These are phyloP conservation scores for Jaapia argillacea DNA, from an alignment of 768 basidiomycete genomes.

Conservation along the genomic window DNA sequence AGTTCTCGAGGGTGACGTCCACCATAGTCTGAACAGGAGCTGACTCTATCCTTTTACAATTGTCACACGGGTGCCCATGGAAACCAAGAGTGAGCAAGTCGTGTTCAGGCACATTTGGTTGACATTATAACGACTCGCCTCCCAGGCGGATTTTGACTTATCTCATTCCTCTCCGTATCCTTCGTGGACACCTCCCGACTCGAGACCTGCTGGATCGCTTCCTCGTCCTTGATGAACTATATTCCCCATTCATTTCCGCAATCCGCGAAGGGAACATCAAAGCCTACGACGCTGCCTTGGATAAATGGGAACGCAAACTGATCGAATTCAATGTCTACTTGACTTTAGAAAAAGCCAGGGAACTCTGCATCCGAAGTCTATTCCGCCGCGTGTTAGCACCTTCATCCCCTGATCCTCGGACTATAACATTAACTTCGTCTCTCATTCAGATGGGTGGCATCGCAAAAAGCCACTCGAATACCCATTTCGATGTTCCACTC, in stretches of 20 bases:
- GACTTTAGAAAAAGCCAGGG: constrained; percentile 79
- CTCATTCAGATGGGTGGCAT: constrained; percentile 63
- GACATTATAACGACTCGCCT: constrained; percentile 4
- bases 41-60: constrained; percentile 78
- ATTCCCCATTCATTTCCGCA: constrained; percentile 71
- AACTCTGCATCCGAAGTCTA: constrained; percentile 74
- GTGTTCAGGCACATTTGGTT: not conserved
- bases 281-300: constrained; percentile 73
- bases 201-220: constrained; percentile 58
- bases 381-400: constrained; percentile 65
- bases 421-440: not conserved
- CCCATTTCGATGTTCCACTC: constrained; percentile 73
- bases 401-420: constrained; percentile 1
- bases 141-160: constrained; percentile 82
- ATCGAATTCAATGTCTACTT: constrained; percentile 85
- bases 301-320: constrained; percentile 57
- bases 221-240: constrained; percentile 63
- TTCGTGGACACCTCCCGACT: constrained; percentile 83
- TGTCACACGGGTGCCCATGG: constrained; percentile 60
- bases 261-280: constrained; percentile 70
- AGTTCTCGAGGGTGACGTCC: not conserved
- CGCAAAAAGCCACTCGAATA: constrained; percentile 66
- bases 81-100: constrained; percentile 71
- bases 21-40: constrained; percentile 73
- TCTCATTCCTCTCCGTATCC: constrained; percentile 80